Evolutionary conservation across 768 basidiomycete species (phyloP), one percentile per base, ranked within the genome.

Genomic region (Paxillus ammoniavirescens): DNA sequence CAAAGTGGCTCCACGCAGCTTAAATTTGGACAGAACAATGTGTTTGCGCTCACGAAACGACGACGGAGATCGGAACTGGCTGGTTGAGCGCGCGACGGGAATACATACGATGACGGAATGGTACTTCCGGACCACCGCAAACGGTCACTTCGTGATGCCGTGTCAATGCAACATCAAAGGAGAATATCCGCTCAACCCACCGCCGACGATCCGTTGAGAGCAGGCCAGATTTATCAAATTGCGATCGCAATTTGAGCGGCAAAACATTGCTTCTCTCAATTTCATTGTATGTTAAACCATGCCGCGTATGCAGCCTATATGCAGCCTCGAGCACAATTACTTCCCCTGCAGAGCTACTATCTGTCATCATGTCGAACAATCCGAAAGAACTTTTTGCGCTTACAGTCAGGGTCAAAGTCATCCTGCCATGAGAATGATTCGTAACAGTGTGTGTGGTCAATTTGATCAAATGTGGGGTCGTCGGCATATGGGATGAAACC

Each of bases 401-500:
- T 56, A 80, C 80, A 52, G 55, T 81, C 77, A 28, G 75, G 72
- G 57, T 75, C 71, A 31, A 56, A 55, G 51, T 73, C 37, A 1
- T 53, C 38, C 56, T 82, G 76, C 87, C 88, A 89, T 0, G 76
- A 75, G 48, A 82, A 72, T 2, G 63, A 62, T 8, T 61, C 63
- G 63, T 86, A 79, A 5, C 78, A 72, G 13, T 61, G 49, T 2
- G 68, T 60, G 57, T 86, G 79, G 14, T 47, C 60, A 3, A 42
- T 30, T 33, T 65, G 68, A 47, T 81, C 58, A 57, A 89, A 90
- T 0, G 44, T 60, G 3, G 76, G 74, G 42, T 89, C 86, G 59
- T 89, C 86, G 0, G 79, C 73, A 49, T 81, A 81, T 2, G 86
- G 86, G 6, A 87, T 66, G 63, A 87, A 89, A 2, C 75, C 73